Conservation (phyloP, 139 green algal genomes). For the Ulvella scutata region DNA sequence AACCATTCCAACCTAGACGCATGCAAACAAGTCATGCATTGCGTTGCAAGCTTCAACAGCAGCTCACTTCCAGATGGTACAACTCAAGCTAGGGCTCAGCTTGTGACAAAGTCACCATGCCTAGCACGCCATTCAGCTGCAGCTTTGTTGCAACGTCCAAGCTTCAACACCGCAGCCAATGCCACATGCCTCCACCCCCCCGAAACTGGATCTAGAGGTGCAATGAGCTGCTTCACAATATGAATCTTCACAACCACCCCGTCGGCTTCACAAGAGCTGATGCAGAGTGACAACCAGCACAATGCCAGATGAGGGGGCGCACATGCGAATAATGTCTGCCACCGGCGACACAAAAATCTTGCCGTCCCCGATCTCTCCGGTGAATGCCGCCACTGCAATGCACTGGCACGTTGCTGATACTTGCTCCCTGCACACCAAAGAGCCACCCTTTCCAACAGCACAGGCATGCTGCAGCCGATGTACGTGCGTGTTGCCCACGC, state of each 20-base stretch:
- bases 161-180: too few species aligned
- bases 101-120: too few species aligned
- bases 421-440: constrained; percentile 29
- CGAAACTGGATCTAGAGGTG: neutral
- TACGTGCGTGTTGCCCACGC: neutral
- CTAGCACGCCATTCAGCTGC: too few species aligned
- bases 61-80: too few species aligned
- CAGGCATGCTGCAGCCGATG: neutral
- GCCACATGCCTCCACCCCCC: neutral
- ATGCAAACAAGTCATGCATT: too few species aligned
- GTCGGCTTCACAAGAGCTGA: neutral
- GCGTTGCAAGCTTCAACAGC: too few species aligned
- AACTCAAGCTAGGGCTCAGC: too few species aligned
- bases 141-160: too few species aligned
- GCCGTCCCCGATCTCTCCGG: constrained; percentile 76
- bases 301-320: neutral
- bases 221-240: neutral
- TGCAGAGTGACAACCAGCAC: neutral
- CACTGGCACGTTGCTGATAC: constrained; percentile 51
- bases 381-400: constrained; percentile 43
- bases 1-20: too few species aligned
- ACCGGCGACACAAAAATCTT: constrained; percentile 81
- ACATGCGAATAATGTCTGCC: constrained; percentile 64
- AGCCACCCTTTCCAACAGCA: neutral
- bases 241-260: neutral